Evolutionary conservation across 2,329 filamentous ascomycete genomes (phyloP).

Genomic region (Diaporthe longicolla): DNA sequence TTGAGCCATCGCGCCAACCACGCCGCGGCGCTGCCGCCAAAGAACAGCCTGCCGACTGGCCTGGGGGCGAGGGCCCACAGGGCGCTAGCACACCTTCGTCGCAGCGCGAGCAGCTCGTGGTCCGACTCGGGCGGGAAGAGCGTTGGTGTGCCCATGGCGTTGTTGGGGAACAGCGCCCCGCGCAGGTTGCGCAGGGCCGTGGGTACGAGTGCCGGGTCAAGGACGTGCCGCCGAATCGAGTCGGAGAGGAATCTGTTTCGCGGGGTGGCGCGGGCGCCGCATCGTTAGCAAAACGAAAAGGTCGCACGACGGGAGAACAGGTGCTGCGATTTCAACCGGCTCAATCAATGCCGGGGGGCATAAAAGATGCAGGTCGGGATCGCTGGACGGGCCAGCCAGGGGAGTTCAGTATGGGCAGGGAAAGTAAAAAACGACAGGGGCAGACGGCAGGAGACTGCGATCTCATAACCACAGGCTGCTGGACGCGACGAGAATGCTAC

Average conservation of each 20-base stretch:
- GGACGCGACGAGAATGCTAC: slow-evolving; percentile 46
- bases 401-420: slow-evolving; percentile 23
- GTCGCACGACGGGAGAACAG: not conserved
- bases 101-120: slow-evolving; percentile 72
- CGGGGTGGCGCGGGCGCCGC: slow-evolving; percentile 8
- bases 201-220: slow-evolving; percentile 76
- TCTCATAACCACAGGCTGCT: slow-evolving; percentile 45
- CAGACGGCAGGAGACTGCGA: slow-evolving; percentile 26
- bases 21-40: slow-evolving; percentile 56
- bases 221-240: slow-evolving; percentile 67
- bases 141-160: slow-evolving; percentile 76
- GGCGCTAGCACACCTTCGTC: slow-evolving; percentile 75
- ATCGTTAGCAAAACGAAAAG: slow-evolving; percentile 10
- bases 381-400: not conserved
- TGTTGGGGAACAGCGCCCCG: slow-evolving; percentile 87
- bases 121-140: slow-evolving; percentile 72
- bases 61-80: slow-evolving; percentile 65
- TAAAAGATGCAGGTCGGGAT: not conserved
- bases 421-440: slow-evolving; percentile 21
- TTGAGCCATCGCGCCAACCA: slow-evolving; percentile 41
- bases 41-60: slow-evolving; percentile 65
- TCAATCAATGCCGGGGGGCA: not conserved
- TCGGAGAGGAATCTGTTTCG: slow-evolving; percentile 69
- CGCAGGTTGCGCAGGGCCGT: slow-evolving; percentile 79
- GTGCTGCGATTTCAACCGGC: not conserved